Base-by-base conservation (phyloP, 495 filamentous ascomycete species). In the Geoglossum glabrum region DNA sequence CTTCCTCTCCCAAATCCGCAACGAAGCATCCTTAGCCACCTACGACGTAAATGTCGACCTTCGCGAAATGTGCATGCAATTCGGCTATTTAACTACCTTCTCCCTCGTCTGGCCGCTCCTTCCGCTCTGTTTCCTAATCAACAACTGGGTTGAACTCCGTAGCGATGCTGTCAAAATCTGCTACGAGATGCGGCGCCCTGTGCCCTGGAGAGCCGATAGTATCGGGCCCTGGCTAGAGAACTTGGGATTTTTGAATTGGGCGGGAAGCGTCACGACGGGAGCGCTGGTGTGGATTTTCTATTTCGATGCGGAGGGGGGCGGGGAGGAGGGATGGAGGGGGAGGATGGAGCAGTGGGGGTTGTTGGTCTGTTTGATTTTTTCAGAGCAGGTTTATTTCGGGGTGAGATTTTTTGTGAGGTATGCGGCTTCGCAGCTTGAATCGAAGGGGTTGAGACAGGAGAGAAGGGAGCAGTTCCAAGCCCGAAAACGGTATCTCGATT, bases 121-220 rank as follows among this genome's bases (percentile, higher is more conserved):
- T 0, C 80, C 84, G 0, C 75, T 88, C 34, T 93, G 86, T 0
- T 97, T 98, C 76, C 70, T 96, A 11, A 72, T 93, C 69, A 96
- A 96, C 69, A 92, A 98, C 72, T 98, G 92, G 92, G 66, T 98
- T 52, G 93, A 98, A 63, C 78, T 96, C n/a, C 85, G 92, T 25
- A 84, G 84, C 27, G 92, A 98, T 60, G 90, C 94, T n/a, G 78
- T 90, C 69, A 98, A 98, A 65, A 98, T 98, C 61, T 88, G 87
- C 62, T 72, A 86, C 56, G 85, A 90, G 67, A 90, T 86, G 75
- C 83, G 87, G 62, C 78, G 92, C 8, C 93, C 92, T 0, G 85
- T 83, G 15, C 92, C 92, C 0, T 81, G 81, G 69, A 80, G 92
- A 15, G 83, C 86, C 1, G 93, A 97, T 67, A 87, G 85, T 1